phyloP scores from a whole-genome alignment of 768 basidiomycete species.

The Boletus subcaerulescens region DNA sequence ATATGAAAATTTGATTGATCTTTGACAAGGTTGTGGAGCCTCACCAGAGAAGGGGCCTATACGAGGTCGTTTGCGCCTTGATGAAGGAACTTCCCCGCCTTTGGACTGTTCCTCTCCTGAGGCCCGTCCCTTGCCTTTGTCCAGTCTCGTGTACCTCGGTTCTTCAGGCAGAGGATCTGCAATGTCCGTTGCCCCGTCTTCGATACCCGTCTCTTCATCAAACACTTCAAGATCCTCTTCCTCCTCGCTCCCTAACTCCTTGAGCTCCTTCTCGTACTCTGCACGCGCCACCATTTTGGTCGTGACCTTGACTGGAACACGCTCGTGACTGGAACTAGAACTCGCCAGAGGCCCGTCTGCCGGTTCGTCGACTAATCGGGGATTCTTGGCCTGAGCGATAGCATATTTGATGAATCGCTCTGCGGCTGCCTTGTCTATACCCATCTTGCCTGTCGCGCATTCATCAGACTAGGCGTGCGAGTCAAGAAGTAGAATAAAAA shows the following conservation, averaged over 20 bases:
- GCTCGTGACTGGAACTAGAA: constrained; percentile 18
- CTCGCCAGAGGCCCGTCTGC: constrained; percentile 8
- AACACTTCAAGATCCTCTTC: constrained; percentile 40
- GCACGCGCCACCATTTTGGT: constrained; percentile 71
- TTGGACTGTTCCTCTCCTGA: constrained; percentile 21
- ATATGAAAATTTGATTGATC: background rate
- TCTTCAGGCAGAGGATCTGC: constrained; percentile 2
- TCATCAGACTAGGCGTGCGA: background rate
- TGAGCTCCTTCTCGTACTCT: constrained; percentile 56
- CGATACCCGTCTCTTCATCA: constrained; percentile 21
- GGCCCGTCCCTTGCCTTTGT: constrained; percentile 39
- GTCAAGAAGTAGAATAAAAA: background rate
- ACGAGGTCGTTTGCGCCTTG: constrained; percentile 49
- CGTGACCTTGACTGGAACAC: constrained; percentile 56
- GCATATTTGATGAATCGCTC: constrained; percentile 82
- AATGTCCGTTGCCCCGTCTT: constrained; percentile 7
- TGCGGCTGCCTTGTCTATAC: constrained; percentile 78
- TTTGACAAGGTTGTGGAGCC: background rate
- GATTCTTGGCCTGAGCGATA: constrained; percentile 57
- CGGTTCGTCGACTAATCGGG: constrained; percentile 32
- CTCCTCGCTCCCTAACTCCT: constrained; percentile 41
- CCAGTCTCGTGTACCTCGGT: constrained; percentile 1
- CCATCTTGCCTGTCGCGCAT: constrained; percentile 34
- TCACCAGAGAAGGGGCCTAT: constrained; percentile 70
- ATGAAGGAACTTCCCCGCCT: constrained; percentile 11